phyloP scores from a whole-genome alignment of 805 yeast species.

The Ogataea minuta region DNA sequence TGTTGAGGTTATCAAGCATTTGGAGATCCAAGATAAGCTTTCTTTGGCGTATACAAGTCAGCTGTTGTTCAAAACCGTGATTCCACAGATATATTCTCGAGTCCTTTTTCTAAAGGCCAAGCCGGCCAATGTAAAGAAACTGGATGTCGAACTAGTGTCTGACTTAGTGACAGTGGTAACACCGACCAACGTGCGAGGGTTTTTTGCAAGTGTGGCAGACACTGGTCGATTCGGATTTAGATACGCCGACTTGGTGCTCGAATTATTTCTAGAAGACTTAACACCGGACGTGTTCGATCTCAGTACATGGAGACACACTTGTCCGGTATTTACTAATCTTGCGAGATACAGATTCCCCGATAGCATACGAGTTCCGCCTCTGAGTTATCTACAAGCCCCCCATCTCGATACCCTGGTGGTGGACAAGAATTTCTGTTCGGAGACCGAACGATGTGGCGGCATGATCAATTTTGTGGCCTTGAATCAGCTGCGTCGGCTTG shows the following conservation, averaged over 20 bases:
- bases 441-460: slow-evolving; percentile 26
- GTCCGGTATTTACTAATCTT: slow-evolving; percentile 19
- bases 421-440: slow-evolving; percentile 30
- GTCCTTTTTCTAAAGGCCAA: slow-evolving; percentile 16
- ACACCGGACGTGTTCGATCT: slow-evolving; percentile 19
- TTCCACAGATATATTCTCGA: slow-evolving; percentile 24
- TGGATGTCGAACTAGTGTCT: slow-evolving; percentile 17
- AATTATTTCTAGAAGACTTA: slow-evolving; percentile 26
- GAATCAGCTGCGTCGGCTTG: slow-evolving; percentile 18
- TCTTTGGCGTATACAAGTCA: slow-evolving; percentile 21
- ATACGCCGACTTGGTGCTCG: slow-evolving; percentile 26
- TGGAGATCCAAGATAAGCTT: slow-evolving; percentile 19
- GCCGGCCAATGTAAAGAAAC: slow-evolving; percentile 14
- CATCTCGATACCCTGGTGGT: slow-evolving; percentile 24
- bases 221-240: slow-evolving; percentile 22
- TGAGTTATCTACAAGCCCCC: slow-evolving; percentile 28
- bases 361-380: slow-evolving; percentile 21
- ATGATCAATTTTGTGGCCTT: slow-evolving; percentile 26
- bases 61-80: slow-evolving; percentile 21
- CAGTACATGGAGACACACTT: slow-evolving; percentile 22
- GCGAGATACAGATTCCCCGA: slow-evolving; percentile 26
- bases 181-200: slow-evolving; percentile 11
- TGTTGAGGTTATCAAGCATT: slow-evolving; percentile 17
- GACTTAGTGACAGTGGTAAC: slow-evolving; percentile 20
- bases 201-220: slow-evolving; percentile 19